A percentile compares a stretch with the other conserved stretches of the same genome.
Evolutionary conservation across 2,329 filamentous ascomycete genomes (phyloP).

Genomic region (Pezicula carpinea): DNA sequence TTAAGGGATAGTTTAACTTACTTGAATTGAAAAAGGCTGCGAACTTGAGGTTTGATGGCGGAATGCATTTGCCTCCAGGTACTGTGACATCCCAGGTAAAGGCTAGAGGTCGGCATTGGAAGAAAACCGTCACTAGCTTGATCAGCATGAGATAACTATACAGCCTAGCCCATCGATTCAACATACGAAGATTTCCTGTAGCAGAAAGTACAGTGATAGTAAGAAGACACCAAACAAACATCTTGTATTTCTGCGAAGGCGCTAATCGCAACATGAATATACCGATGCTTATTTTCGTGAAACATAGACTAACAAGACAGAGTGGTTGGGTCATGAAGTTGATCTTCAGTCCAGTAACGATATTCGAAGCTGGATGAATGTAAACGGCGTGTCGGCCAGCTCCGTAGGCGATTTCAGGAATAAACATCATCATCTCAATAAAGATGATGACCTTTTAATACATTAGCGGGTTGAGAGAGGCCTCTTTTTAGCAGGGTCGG

Average conservation of each 20-base stretch:
- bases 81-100: neutral
- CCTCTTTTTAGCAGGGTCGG: neutral
- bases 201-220: neutral
- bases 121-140: neutral
- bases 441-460: conserved; percentile 17
- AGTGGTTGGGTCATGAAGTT: conserved; percentile 30
- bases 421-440: conserved; percentile 25
- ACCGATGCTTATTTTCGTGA: conserved; percentile 28
- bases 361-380: conserved; percentile 20
- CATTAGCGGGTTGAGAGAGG: neutral
- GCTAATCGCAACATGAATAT: conserved; percentile 26
- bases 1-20: neutral
- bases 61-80: neutral
- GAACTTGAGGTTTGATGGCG: neutral
- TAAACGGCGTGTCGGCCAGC: conserved; percentile 25
- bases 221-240: neutral
- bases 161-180: neutral
- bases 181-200: neutral
- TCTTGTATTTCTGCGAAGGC: conserved; percentile 5
- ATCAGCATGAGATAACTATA: neutral
- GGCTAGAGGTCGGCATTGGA: neutral
- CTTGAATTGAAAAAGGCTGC: neutral
- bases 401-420: conserved; percentile 23
- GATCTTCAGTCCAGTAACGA: conserved; percentile 21
- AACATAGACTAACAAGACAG: conserved; percentile 22